phyloP scores from a whole-genome alignment of 1,284 basidiomycete genomes.

The Singerocomus rubriflavus region DNA sequence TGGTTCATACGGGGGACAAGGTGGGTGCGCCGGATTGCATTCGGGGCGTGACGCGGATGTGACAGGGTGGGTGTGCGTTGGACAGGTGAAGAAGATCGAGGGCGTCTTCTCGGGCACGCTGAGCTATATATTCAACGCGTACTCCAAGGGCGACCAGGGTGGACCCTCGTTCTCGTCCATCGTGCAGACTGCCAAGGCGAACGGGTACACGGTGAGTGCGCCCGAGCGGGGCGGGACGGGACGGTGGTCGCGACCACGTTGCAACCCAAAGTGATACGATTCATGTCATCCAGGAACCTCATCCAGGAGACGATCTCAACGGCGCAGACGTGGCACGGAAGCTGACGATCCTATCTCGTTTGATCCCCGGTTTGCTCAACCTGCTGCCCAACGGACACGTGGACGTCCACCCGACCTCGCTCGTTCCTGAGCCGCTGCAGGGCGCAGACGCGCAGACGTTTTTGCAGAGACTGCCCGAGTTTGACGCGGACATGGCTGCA shows the following conservation, averaged over 20 bases:
- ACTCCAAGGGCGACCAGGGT: slow-evolving; percentile 61
- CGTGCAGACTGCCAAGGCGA: slow-evolving; percentile 84
- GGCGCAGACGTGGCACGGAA: slow-evolving; percentile 98
- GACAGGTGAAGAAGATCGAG: slow-evolving; percentile 73
- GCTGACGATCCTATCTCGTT: slow-evolving; percentile 90
- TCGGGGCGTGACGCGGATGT: background rate
- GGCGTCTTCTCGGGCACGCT: slow-evolving; percentile 94
- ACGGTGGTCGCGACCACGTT: background rate
- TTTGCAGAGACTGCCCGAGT: slow-evolving; percentile 75
- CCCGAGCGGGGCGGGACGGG: background rate
- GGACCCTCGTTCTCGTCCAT: slow-evolving; percentile 84
- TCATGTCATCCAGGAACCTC: slow-evolving; percentile 71
- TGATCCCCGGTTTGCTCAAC: slow-evolving; percentile 56
- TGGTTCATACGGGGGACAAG: slow-evolving; percentile 91
- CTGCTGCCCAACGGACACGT: slow-evolving; percentile 67
- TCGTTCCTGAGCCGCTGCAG: slow-evolving; percentile 79
- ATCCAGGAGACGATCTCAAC: slow-evolving; percentile 94
- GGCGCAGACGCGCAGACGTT: slow-evolving; percentile 81
- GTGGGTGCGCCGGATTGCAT: slow-evolving; percentile 36
- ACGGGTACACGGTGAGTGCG: slow-evolving; percentile 81
- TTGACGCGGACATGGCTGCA: slow-evolving; percentile 78
- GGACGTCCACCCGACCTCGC: slow-evolving; percentile 81
- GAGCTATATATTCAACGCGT: slow-evolving; percentile 99
- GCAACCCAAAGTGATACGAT: slow-evolving; percentile 1
- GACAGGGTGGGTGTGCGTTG: background rate